A percentile compares a stretch with the other conserved stretches of the same genome.
These are phyloP conservation scores for Gossypium laxum DNA, from an alignment of 441 rosid genomes.

Conservation along the genomic window DNA sequence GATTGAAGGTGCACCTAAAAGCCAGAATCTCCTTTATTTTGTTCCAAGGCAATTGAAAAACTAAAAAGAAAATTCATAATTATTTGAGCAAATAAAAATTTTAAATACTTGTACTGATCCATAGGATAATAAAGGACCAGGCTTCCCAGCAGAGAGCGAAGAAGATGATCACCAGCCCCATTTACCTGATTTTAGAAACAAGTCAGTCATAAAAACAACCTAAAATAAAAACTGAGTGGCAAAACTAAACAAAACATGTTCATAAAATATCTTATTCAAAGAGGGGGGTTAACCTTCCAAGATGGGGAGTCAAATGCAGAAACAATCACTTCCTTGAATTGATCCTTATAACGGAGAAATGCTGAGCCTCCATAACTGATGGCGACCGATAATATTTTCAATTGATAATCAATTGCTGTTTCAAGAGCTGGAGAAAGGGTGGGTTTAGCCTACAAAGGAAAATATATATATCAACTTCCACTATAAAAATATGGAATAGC, in stretches of 20 bases:
- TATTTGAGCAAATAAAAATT: conserved; percentile 9
- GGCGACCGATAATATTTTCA: conserved; percentile 80
- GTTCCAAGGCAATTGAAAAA: background rate
- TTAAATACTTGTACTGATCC: conserved; percentile 78
- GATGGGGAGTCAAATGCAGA: conserved; percentile 91
- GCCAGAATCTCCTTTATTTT: conserved; percentile 19
- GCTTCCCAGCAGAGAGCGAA: conserved; percentile 86
- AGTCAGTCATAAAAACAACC: background rate
- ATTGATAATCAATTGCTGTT: conserved; percentile 84
- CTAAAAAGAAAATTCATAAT: conserved; percentile 7
- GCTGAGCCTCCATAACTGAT: conserved; percentile 84
- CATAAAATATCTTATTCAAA: conserved; percentile 7
- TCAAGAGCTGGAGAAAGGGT: conserved; percentile 94
- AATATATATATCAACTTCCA: conserved; percentile 14
- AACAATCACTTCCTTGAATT: conserved; percentile 59
- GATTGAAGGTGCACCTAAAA: conserved; percentile 62
- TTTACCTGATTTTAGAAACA: conserved; percentile 51
- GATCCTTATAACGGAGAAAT: conserved; percentile 68
- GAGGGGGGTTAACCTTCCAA: conserved; percentile 59
- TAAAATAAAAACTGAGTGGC: no score
- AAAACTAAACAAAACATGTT: background rate
- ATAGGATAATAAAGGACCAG: conserved; percentile 79
- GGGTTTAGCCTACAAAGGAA: conserved; percentile 51
- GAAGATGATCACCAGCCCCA: conserved; percentile 92
- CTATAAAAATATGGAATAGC: conserved; percentile 17